These are phyloP conservation scores for Chloranthus sessilifolius DNA, from an alignment of 164 flowering plant species.

Conservation along the genomic window DNA sequence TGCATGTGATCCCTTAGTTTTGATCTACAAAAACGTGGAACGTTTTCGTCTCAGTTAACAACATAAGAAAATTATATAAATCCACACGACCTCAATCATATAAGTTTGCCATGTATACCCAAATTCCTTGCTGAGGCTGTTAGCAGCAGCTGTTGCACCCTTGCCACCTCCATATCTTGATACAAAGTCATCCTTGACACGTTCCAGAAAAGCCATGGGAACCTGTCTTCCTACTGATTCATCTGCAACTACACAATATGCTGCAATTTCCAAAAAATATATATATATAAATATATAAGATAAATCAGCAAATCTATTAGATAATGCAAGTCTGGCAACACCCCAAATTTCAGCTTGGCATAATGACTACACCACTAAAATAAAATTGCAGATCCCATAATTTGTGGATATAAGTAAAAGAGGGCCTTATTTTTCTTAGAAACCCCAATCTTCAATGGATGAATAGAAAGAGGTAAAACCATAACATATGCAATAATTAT, in stretches of 20 bases:
- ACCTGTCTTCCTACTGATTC: slow-evolving; percentile 21
- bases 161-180: slow-evolving; percentile 27
- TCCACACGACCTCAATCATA: no score
- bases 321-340: no score
- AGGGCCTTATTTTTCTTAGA: no score
- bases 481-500: no score
- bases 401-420: no score
- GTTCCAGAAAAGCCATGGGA: slow-evolving; percentile 25
- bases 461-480: no score
- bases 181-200: slow-evolving; percentile 23
- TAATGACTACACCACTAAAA: no score
- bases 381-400: no score
- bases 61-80: background rate
- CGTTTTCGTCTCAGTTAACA: background rate
- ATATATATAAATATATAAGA: background rate
- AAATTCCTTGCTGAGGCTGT: slow-evolving; percentile 24
- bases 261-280: slow-evolving; percentile 9
- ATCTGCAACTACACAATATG: slow-evolving; percentile 22
- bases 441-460: no score
- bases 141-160: slow-evolving; percentile 20
- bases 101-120: slow-evolving; percentile 11
- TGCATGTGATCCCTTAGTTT: slow-evolving; percentile 24
- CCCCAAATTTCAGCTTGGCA: no score
- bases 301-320: no score
- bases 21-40: slow-evolving; percentile 10